Evolutionary conservation across 2,329 filamentous ascomycete species (phyloP).

Genomic region (Niveomyces coronatus): DNA sequence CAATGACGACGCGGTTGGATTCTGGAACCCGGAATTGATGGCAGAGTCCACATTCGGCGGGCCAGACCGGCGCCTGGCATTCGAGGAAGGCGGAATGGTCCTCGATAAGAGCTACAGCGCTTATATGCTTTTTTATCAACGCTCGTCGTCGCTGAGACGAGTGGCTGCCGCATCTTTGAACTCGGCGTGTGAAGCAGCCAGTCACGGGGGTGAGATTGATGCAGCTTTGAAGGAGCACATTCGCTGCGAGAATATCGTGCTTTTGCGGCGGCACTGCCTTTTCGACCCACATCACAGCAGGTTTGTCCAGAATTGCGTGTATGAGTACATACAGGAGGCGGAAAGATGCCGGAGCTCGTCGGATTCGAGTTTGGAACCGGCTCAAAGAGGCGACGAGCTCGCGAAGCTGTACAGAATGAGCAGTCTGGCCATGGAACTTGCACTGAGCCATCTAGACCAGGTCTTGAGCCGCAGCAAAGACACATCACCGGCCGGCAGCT

Average conservation of each 20-base stretch:
- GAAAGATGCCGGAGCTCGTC: neutral
- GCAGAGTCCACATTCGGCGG: slow-evolving; percentile 75
- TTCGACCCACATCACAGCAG: slow-evolving; percentile 61
- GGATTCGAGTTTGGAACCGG: neutral
- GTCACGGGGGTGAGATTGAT: slow-evolving; percentile 30
- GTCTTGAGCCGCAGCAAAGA: slow-evolving; percentile 64
- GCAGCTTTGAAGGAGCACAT: slow-evolving; percentile 47
- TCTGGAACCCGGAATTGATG: slow-evolving; percentile 66
- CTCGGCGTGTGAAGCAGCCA: neutral
- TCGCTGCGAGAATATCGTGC: slow-evolving; percentile 57
- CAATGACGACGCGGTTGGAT: slow-evolving; percentile 75
- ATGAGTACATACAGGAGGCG: neutral
- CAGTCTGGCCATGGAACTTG: slow-evolving; percentile 41
- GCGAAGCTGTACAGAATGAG: slow-evolving; percentile 21
- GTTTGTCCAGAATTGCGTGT: slow-evolving; percentile 55
- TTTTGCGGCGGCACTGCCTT: slow-evolving; percentile 68
- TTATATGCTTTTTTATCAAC: slow-evolving; percentile 97
- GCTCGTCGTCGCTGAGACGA: slow-evolving; percentile 53
- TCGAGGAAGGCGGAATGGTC: slow-evolving; percentile 33
- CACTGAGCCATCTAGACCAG: slow-evolving; percentile 62
- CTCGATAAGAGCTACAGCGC: slow-evolving; percentile 73
- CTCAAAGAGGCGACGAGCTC: neutral
- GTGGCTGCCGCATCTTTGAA: neutral
- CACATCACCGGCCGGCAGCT: slow-evolving; percentile 47
- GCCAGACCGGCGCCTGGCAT: slow-evolving; percentile 40